These are phyloP conservation scores for Rhizopogon sp. DNA, from an alignment of 768 basidiomycete species.

Conservation along the genomic window DNA sequence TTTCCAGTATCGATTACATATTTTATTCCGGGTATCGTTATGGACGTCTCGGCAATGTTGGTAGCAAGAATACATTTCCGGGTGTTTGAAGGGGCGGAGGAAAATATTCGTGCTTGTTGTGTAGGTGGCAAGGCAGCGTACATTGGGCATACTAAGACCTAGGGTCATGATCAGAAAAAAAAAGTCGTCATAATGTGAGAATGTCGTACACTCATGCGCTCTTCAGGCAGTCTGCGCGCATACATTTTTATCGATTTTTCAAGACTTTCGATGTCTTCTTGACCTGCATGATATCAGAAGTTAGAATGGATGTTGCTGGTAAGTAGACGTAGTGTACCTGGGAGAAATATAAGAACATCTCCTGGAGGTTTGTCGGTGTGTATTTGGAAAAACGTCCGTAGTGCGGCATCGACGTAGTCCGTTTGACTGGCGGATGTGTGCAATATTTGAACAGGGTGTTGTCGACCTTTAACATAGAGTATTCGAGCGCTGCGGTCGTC, in stretches of 20 bases:
- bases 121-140: conserved; percentile 80
- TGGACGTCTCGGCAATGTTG: conserved; percentile 97
- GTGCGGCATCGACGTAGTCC: conserved; percentile 86
- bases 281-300: conserved; percentile 45
- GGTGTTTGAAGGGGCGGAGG: conserved; percentile 53
- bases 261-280: conserved; percentile 93
- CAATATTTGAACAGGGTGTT: conserved; percentile 84
- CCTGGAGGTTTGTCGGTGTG: conserved; percentile 77
- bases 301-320: neutral
- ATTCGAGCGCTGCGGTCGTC: conserved; percentile 65
- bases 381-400: conserved; percentile 93
- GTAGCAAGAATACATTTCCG: conserved; percentile 95
- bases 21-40: conserved; percentile 93
- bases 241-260: conserved; percentile 68
- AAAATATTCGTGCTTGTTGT: conserved; percentile 78
- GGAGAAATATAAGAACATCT: conserved; percentile 91
- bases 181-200: neutral
- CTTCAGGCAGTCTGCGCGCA: conserved; percentile 62
- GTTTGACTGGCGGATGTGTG: conserved; percentile 68
- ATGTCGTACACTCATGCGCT: conserved; percentile 42
- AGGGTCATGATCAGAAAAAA: conserved; percentile 6
- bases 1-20: conserved; percentile 97
- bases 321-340: conserved; percentile 42
- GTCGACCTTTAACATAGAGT: conserved; percentile 88
- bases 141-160: conserved; percentile 78